Base-by-base conservation (phyloP, 2,329 filamentous ascomycete species). In the Endocalyx cinctus region DNA sequence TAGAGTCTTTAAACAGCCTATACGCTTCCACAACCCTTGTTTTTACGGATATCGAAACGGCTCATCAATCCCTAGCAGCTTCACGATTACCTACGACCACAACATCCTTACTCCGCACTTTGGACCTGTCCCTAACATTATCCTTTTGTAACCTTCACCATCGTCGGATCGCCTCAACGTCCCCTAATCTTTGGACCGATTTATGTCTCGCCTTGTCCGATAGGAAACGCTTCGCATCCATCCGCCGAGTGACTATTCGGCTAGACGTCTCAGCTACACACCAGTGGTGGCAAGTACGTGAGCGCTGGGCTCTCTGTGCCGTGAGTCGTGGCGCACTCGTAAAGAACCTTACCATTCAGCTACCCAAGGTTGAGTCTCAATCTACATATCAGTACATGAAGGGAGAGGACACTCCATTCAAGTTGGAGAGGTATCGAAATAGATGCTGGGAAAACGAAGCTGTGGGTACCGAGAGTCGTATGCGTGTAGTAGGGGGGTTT, bases 241-340 rank as follows among this genome's bases (percentile, higher is more conserved):
- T 52, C 10, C 32, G 28, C 11, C 30, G 27, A 10, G 41, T 50
- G 8, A 28, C 27, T 5, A 23, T 50, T 6, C 43, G 48, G 5
- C 42, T 52, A 3, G 45, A 42, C 18, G 29, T 51, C 4, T 34
- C 33, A 8, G 43, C 37, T 17, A 22, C 37, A 16, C 33, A 37
- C 8, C 28, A 34, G 13, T 52, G 48, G 48, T 42, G 41, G 35
- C 35, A 48, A 27, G 47, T 50, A 6, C 47, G 47, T 31, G 47
- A 52, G 38, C 40, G 40, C 28, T 50, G 47, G 44, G 38, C 33
- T 5, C 31, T 50, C 3, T 37, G 41, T 23, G 38, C 44, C 10
- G 31, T 52, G 2, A n/a, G n/a, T n/a, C 33, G 42, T 14, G 45
- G 45, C 10, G 32, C 43, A 19, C 34, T 50, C 4, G 46, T 43